Conservation (phyloP, 371 early-diverging fungal species). For the Choanephora cucurbitarum region DNA sequence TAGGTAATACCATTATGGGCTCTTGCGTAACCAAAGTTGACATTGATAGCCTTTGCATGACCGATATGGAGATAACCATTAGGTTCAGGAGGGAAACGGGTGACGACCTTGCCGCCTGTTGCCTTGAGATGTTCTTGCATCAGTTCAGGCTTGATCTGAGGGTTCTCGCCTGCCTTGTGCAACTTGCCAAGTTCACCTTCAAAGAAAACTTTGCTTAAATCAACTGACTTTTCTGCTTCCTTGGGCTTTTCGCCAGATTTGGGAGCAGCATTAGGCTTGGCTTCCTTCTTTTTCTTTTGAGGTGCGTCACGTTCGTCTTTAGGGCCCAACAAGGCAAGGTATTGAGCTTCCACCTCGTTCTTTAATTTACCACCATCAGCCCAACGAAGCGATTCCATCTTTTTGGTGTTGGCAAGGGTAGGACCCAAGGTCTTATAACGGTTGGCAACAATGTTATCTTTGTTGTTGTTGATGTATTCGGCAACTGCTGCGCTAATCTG, state of each 20-base stretch:
- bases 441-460: slow-evolving; percentile 74
- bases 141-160: slow-evolving; percentile 91
- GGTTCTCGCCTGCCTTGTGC: slow-evolving; percentile 98
- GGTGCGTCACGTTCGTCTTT: slow-evolving; percentile 93
- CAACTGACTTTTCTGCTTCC: slow-evolving; percentile 30
- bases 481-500: slow-evolving; percentile 60
- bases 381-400: slow-evolving; percentile 79
- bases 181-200: slow-evolving; percentile 92
- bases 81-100: slow-evolving; percentile 99
- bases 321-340: slow-evolving; percentile 85
- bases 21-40: slow-evolving; percentile 98
- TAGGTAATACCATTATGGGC: slow-evolving; percentile 93
- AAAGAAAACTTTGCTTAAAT: slow-evolving; percentile 66
- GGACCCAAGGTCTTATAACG: slow-evolving; percentile 82
- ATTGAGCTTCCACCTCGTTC: slow-evolving; percentile 82
- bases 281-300: slow-evolving; percentile 67
- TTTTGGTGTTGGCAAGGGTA: slow-evolving; percentile 73
- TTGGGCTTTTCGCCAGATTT: slow-evolving; percentile 38
- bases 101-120: slow-evolving; percentile 95
- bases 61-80: slow-evolving; percentile 99
- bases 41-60: slow-evolving; percentile 99
- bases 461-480: slow-evolving; percentile 63
- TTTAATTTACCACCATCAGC: slow-evolving; percentile 88
- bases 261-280: slow-evolving; percentile 44
- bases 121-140: slow-evolving; percentile 92